These are phyloP conservation scores for Pneumocystis canis DNA, from an alignment of 1,139 yeast genomes.

Conservation along the genomic window DNA sequence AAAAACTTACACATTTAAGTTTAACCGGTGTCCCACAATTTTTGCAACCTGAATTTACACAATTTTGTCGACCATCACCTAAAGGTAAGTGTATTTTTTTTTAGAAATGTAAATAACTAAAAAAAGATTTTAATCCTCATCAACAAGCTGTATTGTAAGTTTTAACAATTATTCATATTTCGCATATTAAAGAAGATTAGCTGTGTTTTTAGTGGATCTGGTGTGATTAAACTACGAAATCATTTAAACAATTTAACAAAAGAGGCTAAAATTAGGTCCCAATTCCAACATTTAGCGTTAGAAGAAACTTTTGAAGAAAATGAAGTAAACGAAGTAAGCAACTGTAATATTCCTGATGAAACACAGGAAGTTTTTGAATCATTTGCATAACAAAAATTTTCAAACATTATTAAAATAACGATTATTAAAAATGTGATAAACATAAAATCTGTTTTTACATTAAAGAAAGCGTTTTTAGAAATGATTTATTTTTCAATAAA, in stretches of 20 bases:
- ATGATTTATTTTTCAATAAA: not conserved
- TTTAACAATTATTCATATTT: not conserved
- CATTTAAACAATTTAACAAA: conserved; percentile 33
- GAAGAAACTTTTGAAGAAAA: not conserved
- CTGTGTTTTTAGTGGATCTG: conserved; percentile 88
- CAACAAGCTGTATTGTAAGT: conserved; percentile 56
- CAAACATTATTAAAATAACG: not conserved
- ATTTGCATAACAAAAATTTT: not conserved
- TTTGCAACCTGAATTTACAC: conserved; percentile 69
- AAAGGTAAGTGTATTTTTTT: not conserved
- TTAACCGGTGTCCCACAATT: conserved; percentile 85
- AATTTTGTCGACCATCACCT: conserved; percentile 89
- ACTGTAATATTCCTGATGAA: not conserved
- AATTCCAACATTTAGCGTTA: not conserved
- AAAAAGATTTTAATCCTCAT: conserved; percentile 65
- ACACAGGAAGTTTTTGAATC: not conserved
- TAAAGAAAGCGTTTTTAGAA: not conserved
- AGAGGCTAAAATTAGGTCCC: not conserved
- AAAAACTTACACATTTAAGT: conserved; percentile 75
- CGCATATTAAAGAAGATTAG: not conserved
- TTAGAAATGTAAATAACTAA: not conserved
- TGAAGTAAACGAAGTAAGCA: not conserved
- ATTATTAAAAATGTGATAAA: not conserved
- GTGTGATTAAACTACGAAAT: conserved; percentile 58
- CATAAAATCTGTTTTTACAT: not conserved